These are phyloP conservation scores for Diaporthe nobilis DNA, from an alignment of 2,329 filamentous ascomycete genomes.

Conservation along the genomic window DNA sequence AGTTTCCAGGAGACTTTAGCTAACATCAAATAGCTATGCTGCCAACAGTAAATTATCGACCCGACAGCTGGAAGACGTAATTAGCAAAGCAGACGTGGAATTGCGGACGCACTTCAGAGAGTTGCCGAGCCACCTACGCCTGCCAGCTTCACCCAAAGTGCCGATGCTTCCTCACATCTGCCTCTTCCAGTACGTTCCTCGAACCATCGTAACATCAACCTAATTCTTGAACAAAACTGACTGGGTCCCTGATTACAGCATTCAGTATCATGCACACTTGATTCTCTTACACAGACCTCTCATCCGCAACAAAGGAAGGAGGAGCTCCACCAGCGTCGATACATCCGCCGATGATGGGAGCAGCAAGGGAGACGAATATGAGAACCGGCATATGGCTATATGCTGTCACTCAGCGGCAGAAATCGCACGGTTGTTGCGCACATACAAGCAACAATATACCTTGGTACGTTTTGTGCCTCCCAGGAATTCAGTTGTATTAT, in stretches of 20 bases:
- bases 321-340: neutral
- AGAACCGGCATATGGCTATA: constrained; percentile 40
- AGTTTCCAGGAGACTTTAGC: neutral
- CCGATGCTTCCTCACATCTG: constrained; percentile 46
- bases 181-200: constrained; percentile 46
- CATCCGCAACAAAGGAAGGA: neutral
- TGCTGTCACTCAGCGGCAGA: constrained; percentile 45
- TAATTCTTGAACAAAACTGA: too few relatives aligned
- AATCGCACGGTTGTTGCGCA: constrained; percentile 42
- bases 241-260: too few relatives aligned
- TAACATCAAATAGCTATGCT: neutral
- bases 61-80: constrained; percentile 38
- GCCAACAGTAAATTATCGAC: constrained; percentile 35
- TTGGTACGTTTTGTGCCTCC: too few relatives aligned
- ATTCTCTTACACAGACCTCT: constrained; percentile 46
- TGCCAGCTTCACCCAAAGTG: constrained; percentile 38
- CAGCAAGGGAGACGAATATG: neutral
- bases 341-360: neutral
- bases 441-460: constrained; percentile 45
- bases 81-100: constrained; percentile 43
- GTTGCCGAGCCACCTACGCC: constrained; percentile 42
- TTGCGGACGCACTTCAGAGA: constrained; percentile 42
- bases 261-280: constrained; percentile 45
- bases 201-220: too few relatives aligned
- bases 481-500: too few relatives aligned